These are phyloP conservation scores for Carex littledalei DNA, from an alignment of 176 grass and related monocot genomes.

Conservation along the genomic window DNA sequence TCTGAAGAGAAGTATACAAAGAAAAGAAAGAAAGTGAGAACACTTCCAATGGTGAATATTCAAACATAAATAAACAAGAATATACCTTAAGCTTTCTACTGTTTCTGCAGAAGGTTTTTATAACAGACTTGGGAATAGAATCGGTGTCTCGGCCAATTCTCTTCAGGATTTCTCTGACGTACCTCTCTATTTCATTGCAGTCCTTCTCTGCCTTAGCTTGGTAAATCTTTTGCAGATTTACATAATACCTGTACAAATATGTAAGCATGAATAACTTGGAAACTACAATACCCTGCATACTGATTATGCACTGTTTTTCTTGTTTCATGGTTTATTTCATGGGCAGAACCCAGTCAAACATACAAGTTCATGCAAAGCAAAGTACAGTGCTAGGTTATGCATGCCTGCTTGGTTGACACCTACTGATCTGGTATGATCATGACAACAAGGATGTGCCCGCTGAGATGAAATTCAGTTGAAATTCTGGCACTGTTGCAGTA, in stretches of 20 bases:
- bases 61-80: slow-evolving; percentile 7
- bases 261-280: not conserved
- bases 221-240: slow-evolving; percentile 92
- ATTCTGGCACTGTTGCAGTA: not conserved
- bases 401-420: too few species aligned
- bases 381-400: too few species aligned
- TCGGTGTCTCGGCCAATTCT: slow-evolving; percentile 66
- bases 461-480: not conserved
- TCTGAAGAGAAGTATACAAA: not conserved
- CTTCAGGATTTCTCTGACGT: slow-evolving; percentile 65
- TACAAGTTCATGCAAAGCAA: too few species aligned
- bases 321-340: not conserved
- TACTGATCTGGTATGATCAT: too few species aligned
- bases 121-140: slow-evolving; percentile 70
- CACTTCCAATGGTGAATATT: not conserved
- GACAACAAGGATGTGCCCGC: not conserved
- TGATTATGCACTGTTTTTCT: not conserved
- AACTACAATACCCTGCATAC: not conserved
- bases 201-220: slow-evolving; percentile 86
- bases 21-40: not conserved
- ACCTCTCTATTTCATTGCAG: slow-evolving; percentile 52
- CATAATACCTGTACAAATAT: slow-evolving; percentile 56
- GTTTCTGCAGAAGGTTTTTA: slow-evolving; percentile 92
- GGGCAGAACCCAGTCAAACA: not conserved
- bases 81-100: slow-evolving; percentile 78